Percentiles rank a stretch among this genome's conserved stretches.
These are phyloP conservation scores for Penicillium paxilli DNA, from an alignment of 495 filamentous ascomycete species.

Conservation along the genomic window DNA sequence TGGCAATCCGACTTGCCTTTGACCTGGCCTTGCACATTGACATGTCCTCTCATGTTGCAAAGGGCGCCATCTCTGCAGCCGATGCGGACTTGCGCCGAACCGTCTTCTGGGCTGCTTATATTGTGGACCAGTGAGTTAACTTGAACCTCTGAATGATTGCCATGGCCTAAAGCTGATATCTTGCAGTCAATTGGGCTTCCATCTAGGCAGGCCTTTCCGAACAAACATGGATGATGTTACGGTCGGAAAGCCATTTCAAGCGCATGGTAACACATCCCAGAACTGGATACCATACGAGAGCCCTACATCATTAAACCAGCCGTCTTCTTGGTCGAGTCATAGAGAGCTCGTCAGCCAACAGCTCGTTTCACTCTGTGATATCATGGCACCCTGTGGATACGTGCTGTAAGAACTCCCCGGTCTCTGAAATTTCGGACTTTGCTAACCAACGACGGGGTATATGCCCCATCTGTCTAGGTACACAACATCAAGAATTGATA, in stretches of 20 bases:
- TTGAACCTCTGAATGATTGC: neutral
- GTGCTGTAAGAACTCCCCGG: conserved; percentile 11
- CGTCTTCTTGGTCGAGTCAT: conserved; percentile 1
- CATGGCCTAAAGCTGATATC: neutral
- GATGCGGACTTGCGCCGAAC: conserved; percentile 29
- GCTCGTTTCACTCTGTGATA: conserved; percentile 28
- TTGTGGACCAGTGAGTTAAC: conserved; percentile 35
- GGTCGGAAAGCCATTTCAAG: conserved; percentile 13
- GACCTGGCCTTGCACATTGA: conserved; percentile 41
- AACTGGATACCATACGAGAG: conserved; percentile 12
- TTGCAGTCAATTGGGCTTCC: conserved; percentile 30
- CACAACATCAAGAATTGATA: conserved; percentile 13
- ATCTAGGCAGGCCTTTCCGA: conserved; percentile 27
- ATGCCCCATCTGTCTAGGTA: conserved; percentile 3
- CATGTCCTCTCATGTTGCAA: conserved; percentile 23
- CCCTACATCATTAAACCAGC: neutral
- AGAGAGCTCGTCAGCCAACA: conserved; percentile 14
- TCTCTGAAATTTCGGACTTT: neutral
- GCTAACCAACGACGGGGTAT: no score
- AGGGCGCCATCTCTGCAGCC: conserved; percentile 18
- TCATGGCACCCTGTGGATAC: conserved; percentile 25
- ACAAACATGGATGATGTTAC: conserved; percentile 26
- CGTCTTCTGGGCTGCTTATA: conserved; percentile 35
- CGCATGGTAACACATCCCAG: neutral
- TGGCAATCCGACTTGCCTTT: conserved; percentile 37